Evolutionary conservation across 371 early-diverging fungal species (phyloP), one percentile per base, ranked within the genome.

Genomic region (Lichtheimia corymbifera): DNA sequence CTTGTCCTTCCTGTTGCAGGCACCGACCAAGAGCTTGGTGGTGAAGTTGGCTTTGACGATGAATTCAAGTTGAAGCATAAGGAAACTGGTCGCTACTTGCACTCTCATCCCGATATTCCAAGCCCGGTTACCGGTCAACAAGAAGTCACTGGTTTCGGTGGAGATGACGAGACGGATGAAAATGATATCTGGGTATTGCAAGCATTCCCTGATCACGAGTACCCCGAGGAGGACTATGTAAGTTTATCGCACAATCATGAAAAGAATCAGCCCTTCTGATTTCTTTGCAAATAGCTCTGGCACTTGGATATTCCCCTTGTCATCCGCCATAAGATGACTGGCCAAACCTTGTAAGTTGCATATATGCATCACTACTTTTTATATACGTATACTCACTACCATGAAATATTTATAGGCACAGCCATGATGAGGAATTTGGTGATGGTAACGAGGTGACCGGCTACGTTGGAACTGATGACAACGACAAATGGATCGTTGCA

Each of bases 181-280:
- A 88, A 88, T 61, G 88, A 88, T 55, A 69, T 80, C 61, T 88
- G 88, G 88, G 56, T 79, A 14, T 70, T 87, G 17, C 80, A 85
- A 50, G 74, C 75, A 52, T 82, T 73, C 65, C 71, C 76, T 13
- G 79, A 79, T 15, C 68, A 67, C 22, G 74, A 73, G 13, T 75
- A 73, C 51, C 75, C 74, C 50, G 64, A 28, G 52, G 71, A 65
- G 15, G 70, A 67, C 35, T 42, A 49, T 55, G 70, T 64, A 65
- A 61, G 63, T 67, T 5, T 50, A 28, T 7, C 14, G 50, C 27
- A n/a, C 27, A 58, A 35, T 5, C 47, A 6, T 44, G 50, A 35
- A 17, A 41, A 20, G 41, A 50, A 28, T 7, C 12, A 15, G 25
- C 18, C 6, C 20, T 14, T 53, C 52, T 35, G 20, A n/a, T 27